A percentile compares a stretch with the other conserved stretches of the same genome.
Conservation (phyloP, 768 basidiomycete species). For the Trametes sanguinea region DNA sequence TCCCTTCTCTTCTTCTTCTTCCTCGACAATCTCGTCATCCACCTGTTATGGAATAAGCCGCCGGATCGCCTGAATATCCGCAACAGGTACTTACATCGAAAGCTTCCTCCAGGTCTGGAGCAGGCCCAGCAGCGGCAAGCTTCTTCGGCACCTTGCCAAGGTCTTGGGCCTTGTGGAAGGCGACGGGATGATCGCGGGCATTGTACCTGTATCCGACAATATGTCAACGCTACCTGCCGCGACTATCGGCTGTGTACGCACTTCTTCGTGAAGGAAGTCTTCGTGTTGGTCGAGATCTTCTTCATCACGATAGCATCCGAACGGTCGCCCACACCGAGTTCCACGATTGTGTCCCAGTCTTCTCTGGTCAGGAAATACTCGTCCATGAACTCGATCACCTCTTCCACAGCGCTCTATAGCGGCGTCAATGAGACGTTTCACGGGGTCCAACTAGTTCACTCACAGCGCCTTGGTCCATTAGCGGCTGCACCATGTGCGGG, state of each 20-base stretch:
- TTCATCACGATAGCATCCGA: slow-evolving; percentile 77
- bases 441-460: slow-evolving; percentile 36
- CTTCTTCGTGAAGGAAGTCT: slow-evolving; percentile 85
- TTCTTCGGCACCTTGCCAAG: slow-evolving; percentile 82
- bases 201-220: slow-evolving; percentile 70
- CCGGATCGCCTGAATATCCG: slow-evolving; percentile 1
- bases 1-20: slow-evolving; percentile 36
- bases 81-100: slow-evolving; percentile 60
- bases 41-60: slow-evolving; percentile 18
- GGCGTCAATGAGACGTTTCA: slow-evolving; percentile 5
- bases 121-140: slow-evolving; percentile 62
- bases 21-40: slow-evolving; percentile 49
- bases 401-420: slow-evolving; percentile 70
- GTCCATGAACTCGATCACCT: slow-evolving; percentile 88
- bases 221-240: not conserved
- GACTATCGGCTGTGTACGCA: slow-evolving; percentile 38
- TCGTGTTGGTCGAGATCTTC: slow-evolving; percentile 79
- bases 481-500: slow-evolving; percentile 76
- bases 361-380: slow-evolving; percentile 91
- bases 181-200: slow-evolving; percentile 83
- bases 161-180: slow-evolving; percentile 89
- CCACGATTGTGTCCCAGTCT: slow-evolving; percentile 96
- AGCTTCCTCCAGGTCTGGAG: slow-evolving; percentile 91
- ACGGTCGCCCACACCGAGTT: slow-evolving; percentile 84
- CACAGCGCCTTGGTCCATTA: slow-evolving; percentile 74